Conservation (phyloP, 306 rosid genomes). For the Dalbergia oliveri region DNA sequence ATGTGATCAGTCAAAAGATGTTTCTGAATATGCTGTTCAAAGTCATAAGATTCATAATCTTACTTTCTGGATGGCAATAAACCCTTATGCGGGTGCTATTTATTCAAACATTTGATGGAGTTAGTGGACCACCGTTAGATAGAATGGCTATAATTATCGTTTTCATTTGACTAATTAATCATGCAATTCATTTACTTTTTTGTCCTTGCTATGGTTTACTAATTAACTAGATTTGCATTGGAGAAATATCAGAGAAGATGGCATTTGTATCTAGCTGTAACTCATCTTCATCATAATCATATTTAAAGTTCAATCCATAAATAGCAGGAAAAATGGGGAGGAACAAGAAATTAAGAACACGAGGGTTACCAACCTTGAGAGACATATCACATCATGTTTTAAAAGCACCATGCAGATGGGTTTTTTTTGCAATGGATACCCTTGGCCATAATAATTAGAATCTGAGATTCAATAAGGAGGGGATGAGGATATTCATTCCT, state of each 20-base stretch:
- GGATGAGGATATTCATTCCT: slow-evolving; percentile 42
- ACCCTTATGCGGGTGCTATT: slow-evolving; percentile 34
- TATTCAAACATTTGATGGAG: slow-evolving; percentile 20
- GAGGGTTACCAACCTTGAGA: slow-evolving; percentile 7
- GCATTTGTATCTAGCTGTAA: slow-evolving; percentile 2
- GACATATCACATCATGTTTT: slow-evolving; percentile 46
- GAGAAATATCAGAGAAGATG: slow-evolving; percentile 5
- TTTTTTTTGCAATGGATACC: not conserved
- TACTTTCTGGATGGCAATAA: slow-evolving; percentile 21
- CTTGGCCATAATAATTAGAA: slow-evolving; percentile 35
- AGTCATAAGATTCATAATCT: slow-evolving; percentile 36
- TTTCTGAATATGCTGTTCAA: slow-evolving; percentile 37
- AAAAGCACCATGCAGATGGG: not conserved
- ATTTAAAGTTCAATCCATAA: slow-evolving; percentile 2
- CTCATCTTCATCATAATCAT: not conserved
- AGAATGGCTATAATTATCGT: not conserved
- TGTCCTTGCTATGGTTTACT: not conserved
- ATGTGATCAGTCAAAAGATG: slow-evolving; percentile 37
- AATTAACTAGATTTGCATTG: not conserved
- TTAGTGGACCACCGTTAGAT: slow-evolving; percentile 30
- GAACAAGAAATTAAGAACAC: slow-evolving; percentile 3
- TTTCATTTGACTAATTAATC: not conserved
- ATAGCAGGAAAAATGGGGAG: not conserved
- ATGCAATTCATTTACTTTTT: not conserved
- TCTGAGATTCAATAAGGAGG: slow-evolving; percentile 29